These are phyloP conservation scores for Blastobotrys serpentis DNA, from an alignment of 1,139 yeast species.

Conservation along the genomic window DNA sequence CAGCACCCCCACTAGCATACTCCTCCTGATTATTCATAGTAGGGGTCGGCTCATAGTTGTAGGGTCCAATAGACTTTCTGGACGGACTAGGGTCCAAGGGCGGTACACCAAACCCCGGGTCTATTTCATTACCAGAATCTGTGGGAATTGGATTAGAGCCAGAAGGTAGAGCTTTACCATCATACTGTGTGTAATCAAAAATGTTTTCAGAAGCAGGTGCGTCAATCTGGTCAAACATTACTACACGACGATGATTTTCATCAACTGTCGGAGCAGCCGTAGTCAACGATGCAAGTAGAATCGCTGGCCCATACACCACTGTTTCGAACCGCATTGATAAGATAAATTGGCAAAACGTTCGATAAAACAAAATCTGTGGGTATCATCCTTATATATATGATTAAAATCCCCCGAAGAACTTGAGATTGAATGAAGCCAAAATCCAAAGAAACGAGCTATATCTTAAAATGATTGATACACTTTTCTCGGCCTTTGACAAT, in stretches of 20 bases:
- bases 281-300: neutral
- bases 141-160: neutral
- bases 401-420: neutral
- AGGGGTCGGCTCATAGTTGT: slow-evolving; percentile 1
- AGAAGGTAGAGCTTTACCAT: neutral
- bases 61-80: neutral
- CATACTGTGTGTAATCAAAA: neutral
- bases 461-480: neutral
- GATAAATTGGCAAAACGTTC: neutral
- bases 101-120: slow-evolving; percentile 1
- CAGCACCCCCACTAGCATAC: neutral
- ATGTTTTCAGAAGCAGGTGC: slow-evolving; percentile 3
- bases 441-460: neutral
- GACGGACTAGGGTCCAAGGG: too few relatives aligned
- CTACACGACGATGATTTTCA: slow-evolving; percentile 1
- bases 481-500: neutral
- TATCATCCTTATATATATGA: neutral
- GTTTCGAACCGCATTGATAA: neutral
- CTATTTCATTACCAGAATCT: neutral
- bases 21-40: neutral
- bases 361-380: neutral
- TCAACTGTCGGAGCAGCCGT: neutral
- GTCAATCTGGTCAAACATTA: neutral
- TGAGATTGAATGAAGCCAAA: neutral
- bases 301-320: neutral